Evolutionary conservation across 345 rosid species (phyloP), one percentile per base, ranked within the genome.

Genomic region (Dipteronia dyeriana): DNA sequence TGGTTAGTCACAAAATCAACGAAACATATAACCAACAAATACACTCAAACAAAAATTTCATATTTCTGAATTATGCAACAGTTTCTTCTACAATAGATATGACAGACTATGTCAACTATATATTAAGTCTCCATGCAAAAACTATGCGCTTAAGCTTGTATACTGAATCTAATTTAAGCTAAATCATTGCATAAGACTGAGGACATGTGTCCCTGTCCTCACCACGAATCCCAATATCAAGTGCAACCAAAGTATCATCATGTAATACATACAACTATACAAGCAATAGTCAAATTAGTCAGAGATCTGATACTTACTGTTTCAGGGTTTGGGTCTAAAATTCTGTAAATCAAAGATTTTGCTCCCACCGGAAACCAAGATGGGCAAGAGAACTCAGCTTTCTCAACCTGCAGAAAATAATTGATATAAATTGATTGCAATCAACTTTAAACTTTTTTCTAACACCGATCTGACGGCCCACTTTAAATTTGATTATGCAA

Each of bases 291-390:
- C 66, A 34, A 34, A 34, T 75, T 34, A 16, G 38, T 25, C 23
- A 66, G 20, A 60, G 22, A 51, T 20, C 54, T 71, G 63, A 38
- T 72, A 85, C 98, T 85, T 85, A 95, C 99, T 41, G 89, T 91
- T 88, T 84, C 93, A 63, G 98, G 92, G 84, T 92, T 93, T 72
- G 97, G 97, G 79, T 95, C 98, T 84, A 95, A 83, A 77, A 95
- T 93, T 74, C 90, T 89, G 39, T 82, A 85, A 85, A 93, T 92
- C 82, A 95, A 87, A 26, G 94, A 82, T 83, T 90, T 95, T 47
- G 97, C 97, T 60, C 90, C 98, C 73, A 93, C 85, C 4, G 99
- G 95, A 85, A 93, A 92, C 89, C 92, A 92, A 56, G 97, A 84
- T 49, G 99, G 98, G 77, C 94, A 92, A 70, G 96, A 85, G 80